Evolutionary conservation across 1,284 basidiomycete species (phyloP).

Genomic region (Austroboletus niveus): DNA sequence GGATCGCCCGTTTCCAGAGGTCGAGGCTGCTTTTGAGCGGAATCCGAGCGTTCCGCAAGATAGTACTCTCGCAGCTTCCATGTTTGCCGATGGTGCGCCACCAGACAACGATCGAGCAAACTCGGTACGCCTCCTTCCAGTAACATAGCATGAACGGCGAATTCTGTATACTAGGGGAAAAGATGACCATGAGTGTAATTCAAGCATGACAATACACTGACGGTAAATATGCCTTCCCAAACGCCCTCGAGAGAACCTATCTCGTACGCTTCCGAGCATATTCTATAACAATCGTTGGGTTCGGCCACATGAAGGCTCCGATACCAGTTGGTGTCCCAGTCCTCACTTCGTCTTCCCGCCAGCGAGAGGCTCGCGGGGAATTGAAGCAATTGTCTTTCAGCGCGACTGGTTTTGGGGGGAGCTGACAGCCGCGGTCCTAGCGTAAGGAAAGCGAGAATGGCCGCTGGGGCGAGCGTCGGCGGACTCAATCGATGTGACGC

Average conservation of each 20-base stretch:
- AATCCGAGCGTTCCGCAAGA: slow-evolving; percentile 36
- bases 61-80: slow-evolving; percentile 76
- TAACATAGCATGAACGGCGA: slow-evolving; percentile 61
- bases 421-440: slow-evolving; percentile 44
- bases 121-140: slow-evolving; percentile 60
- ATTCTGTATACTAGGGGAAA: slow-evolving; percentile 64
- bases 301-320: slow-evolving; percentile 46
- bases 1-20: slow-evolving; percentile 33
- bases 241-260: slow-evolving; percentile 69
- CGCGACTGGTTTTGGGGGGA: slow-evolving; percentile 30
- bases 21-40: slow-evolving; percentile 2
- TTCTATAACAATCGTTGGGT: slow-evolving; percentile 25
- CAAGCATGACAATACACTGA: slow-evolving; percentile 32
- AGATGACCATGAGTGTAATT: not conserved
- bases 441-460: slow-evolving; percentile 65
- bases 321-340: slow-evolving; percentile 63
- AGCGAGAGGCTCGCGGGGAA: slow-evolving; percentile 29
- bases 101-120: slow-evolving; percentile 52
- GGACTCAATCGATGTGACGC: slow-evolving; percentile 42
- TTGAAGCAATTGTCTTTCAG: slow-evolving; percentile 37
- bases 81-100: slow-evolving; percentile 71
- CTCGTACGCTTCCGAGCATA: slow-evolving; percentile 45
- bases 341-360: slow-evolving; percentile 32
- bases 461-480: slow-evolving; percentile 62
- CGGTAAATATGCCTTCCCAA: slow-evolving; percentile 77